phyloP scores from a whole-genome alignment of 345 rosid species.

The Kernera saxatilis region DNA sequence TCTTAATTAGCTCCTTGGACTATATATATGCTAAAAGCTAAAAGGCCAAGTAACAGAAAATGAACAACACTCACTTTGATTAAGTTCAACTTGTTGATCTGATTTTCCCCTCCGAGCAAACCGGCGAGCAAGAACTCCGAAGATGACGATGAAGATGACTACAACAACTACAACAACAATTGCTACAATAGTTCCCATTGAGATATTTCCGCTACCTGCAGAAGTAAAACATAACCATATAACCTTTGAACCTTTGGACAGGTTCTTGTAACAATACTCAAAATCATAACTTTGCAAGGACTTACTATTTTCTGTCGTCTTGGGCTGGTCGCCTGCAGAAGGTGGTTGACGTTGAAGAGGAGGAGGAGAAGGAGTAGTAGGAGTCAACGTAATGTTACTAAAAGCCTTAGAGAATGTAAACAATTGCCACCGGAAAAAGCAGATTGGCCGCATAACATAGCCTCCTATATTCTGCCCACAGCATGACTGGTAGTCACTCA shows the following conservation, averaged over 20 bases:
- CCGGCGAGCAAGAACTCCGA: background rate
- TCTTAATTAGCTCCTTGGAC: background rate
- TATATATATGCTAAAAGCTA: background rate
- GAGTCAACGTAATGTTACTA: background rate
- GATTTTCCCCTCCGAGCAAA: background rate
- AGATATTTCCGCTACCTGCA: background rate
- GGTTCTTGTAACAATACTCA: background rate
- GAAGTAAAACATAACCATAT: background rate
- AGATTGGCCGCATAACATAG: background rate
- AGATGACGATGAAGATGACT: background rate
- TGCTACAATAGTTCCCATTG: background rate
- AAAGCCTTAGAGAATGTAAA: conserved; percentile 1
- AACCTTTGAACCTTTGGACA: background rate
- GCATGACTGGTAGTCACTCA: background rate
- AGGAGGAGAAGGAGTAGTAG: background rate
- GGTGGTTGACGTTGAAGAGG: background rate
- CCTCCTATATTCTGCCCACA: conserved; percentile 1
- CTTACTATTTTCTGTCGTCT: background rate
- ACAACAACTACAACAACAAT: background rate
- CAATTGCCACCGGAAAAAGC: conserved; percentile 25
- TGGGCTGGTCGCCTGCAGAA: background rate
- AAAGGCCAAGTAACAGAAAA: background rate
- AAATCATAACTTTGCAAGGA: background rate
- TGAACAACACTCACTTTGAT: background rate
- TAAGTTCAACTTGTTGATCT: background rate